These are phyloP conservation scores for Paragyromitra xinjiangensis DNA, from an alignment of 495 filamentous ascomycete genomes.

Conservation along the genomic window DNA sequence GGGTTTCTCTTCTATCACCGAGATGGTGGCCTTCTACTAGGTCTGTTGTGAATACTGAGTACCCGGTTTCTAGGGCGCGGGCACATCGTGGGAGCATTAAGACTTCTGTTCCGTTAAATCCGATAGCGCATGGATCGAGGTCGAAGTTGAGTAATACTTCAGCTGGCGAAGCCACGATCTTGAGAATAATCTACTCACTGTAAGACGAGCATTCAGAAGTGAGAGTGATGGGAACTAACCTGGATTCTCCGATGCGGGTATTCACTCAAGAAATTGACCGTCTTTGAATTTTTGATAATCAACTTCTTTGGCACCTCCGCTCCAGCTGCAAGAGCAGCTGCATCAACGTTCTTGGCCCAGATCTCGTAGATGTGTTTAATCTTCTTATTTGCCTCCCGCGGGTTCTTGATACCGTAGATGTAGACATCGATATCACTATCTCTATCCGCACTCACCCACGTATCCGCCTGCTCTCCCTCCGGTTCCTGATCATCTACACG, in stretches of 20 bases:
- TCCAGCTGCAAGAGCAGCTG: constrained; percentile 8
- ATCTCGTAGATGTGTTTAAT: constrained; percentile 57
- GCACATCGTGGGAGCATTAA: constrained; percentile 60
- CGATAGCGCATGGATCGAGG: constrained; percentile 59
- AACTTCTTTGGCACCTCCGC: constrained; percentile 11
- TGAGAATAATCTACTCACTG: constrained; percentile 54
- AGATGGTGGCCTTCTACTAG: constrained; percentile 59
- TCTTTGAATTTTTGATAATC: constrained; percentile 58
- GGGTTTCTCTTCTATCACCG: constrained; percentile 57
- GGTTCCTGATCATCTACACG: constrained; percentile 40
- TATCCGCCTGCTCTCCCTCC: not conserved
- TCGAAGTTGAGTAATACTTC: constrained; percentile 59
- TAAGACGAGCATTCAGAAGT: not conserved
- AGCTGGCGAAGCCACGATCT: constrained; percentile 56
- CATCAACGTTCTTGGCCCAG: constrained; percentile 56
- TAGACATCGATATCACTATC: constrained; percentile 59
- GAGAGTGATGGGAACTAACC: not conserved
- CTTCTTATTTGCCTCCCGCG: constrained; percentile 58
- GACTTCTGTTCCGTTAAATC: constrained; percentile 58
- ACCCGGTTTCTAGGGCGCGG: constrained; percentile 59
- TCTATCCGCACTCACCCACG: constrained; percentile 22
- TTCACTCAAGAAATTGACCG: constrained; percentile 56
- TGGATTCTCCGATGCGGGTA: constrained; percentile 59
- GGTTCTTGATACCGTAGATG: constrained; percentile 55
- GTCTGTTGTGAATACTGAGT: constrained; percentile 60